A percentile compares a stretch with the other conserved stretches of the same genome.
Evolutionary conservation across 371 early-diverging fungal genomes (phyloP).

Genomic region (Rhizopus arrhizus): DNA sequence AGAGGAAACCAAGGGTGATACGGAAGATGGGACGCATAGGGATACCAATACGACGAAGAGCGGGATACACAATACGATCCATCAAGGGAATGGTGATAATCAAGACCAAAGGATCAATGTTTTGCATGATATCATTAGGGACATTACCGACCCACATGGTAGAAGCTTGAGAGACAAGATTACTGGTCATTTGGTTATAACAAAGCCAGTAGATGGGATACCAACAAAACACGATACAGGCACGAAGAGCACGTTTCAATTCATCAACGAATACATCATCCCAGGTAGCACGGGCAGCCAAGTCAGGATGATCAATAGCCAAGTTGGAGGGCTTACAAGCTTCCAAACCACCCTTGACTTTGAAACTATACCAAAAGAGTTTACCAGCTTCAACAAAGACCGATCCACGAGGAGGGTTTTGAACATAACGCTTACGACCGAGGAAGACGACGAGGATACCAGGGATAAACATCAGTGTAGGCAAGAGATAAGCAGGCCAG

Average conservation of each 20-base stretch:
- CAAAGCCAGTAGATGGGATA: constrained; percentile 81
- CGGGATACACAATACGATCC: constrained; percentile 69
- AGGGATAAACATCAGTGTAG: constrained; percentile 69
- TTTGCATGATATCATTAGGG: constrained; percentile 67
- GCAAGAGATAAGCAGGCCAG: constrained; percentile 72
- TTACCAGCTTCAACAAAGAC: constrained; percentile 49
- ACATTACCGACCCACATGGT: constrained; percentile 70
- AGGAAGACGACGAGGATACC: constrained; percentile 60
- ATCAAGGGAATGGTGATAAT: constrained; percentile 74
- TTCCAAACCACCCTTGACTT: constrained; percentile 38
- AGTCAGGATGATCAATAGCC: constrained; percentile 34
- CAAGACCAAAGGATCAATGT: constrained; percentile 67
- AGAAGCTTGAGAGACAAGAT: constrained; percentile 71
- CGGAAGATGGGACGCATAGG: constrained; percentile 69
- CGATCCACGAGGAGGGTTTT: constrained; percentile 65
- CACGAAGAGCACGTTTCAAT: constrained; percentile 62
- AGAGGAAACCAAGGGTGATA: constrained; percentile 71
- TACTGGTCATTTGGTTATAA: constrained; percentile 76
- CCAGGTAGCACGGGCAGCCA: constrained; percentile 53
- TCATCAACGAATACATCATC: constrained; percentile 76
- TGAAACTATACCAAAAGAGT: constrained; percentile 22
- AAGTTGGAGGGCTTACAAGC: constrained; percentile 45
- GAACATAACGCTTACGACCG: constrained; percentile 63
- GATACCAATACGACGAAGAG: constrained; percentile 62
- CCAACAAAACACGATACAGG: constrained; percentile 74